Evolutionary conservation across 139 green algal species (phyloP), one percentile per base, ranked within the genome.

Genomic region (Picochlorum sp.): DNA sequence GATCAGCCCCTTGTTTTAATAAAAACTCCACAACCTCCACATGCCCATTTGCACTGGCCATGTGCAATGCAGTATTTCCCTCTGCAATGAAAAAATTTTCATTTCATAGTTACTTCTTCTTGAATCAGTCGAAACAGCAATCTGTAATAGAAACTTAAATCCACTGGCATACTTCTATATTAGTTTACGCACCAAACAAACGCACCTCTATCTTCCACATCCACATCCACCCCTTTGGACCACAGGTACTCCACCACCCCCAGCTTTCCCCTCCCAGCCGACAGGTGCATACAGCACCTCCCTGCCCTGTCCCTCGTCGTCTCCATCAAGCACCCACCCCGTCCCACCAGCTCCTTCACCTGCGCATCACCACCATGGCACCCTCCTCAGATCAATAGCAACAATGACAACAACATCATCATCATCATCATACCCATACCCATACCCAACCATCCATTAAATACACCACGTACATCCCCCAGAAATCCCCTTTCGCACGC

Each of bases 31-130:
- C 66, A 28, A 54, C 52, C 25, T 68, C 66, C 3, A 31, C 36
- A 9, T 68, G 50, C 18, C 61, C 70, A 18, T 57, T 56, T 36
- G 59, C 28, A 1, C 69, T 70, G 20, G 84, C 84, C 24, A 81
- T 65, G 67, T 91, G 84, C 43, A 91, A 64, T 2, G 82, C 68
- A 3, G 73, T 79, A 8, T 67, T 58, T 0, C 75, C 84, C 2
- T 50, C 47, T 67, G 60, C 18, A n/a, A 20, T 33, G 16, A 35
- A 32, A 20, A 41, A 16, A 43, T 25, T 5, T n/a, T n/a, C 9
- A 41, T 9, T n/a, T n/a, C n/a, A 41, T n/a, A 41, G 35, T n/a
- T n/a, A 12, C 35, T 9, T 41, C 12, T 41, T n/a, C 12, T 41
- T n/a, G 12, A 9, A n/a, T 41, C 9, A 12, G 9, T n/a, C 12